Base-by-base conservation (phyloP, 441 rosid species). In the Mallotus repandus region DNA sequence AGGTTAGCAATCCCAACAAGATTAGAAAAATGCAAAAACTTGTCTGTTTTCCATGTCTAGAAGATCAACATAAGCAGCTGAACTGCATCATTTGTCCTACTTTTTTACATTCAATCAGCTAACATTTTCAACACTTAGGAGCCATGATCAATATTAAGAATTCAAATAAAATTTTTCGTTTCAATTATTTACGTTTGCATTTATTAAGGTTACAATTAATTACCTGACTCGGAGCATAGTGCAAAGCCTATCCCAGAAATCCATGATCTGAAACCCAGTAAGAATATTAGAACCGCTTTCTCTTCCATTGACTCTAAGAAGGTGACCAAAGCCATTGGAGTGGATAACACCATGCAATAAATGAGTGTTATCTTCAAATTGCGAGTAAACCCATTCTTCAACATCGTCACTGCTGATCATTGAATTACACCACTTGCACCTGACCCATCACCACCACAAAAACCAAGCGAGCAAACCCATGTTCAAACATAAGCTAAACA, bases 301-400 rank as follows among this genome's bases (percentile, higher is more conserved):
- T 71, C 81, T 81, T 9, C 92, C 94, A n/a, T 91, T 91, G 57
- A 91, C 81, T 11, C 84, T 78, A 48, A 89, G 83, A 65, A 91
- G 89, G 75, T 91, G 97, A 5, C 94, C 94, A 63, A 75, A 89
- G 53, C 97, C 97, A 50, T 91, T 91, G 12, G 92, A 86, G 77
- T 89, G 97, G 48, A 91, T 76, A 29, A 89, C 86, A n/a, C 91
- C 94, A 50, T 91, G 97, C 69, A 91, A 82, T 65, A 88, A 81
- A 71, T 91, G 91, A 29, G 85, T 80, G 62, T 74, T 81, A 63
- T 82, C 89, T 25, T 91, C 92, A 7, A 91, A 77, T 76, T 84
- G 92, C 13, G 88, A 77, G 76, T 79, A 81, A 64, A 86, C 80
- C 90, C 92, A 86, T 16, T 84, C 83, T 56, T 86, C 92, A n/a